Evolutionary conservation across 75 land plant genomes (phyloP).

Genomic region (Cryptomeria japonica): DNA sequence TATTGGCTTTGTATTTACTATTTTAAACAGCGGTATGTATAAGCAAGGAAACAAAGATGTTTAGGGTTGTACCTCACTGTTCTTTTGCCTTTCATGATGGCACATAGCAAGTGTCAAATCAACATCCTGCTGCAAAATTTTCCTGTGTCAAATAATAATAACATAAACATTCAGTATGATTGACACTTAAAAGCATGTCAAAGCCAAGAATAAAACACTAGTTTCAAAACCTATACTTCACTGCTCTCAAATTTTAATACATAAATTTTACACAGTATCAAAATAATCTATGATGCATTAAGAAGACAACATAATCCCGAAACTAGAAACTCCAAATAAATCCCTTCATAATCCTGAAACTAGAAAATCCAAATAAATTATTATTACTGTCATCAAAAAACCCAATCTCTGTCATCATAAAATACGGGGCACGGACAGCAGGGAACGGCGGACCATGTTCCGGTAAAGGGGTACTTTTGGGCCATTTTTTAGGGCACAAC

Average conservation of each 20-base stretch:
- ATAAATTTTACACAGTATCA: not conserved
- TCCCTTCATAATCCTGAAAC: not conserved
- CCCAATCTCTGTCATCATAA: not conserved
- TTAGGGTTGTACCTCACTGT: constrained; percentile 49
- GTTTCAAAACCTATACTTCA: not conserved
- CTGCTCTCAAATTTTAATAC: not conserved
- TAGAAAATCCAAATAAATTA: not conserved
- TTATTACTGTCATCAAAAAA: too few relatives aligned
- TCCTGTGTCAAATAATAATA: constrained; percentile 39
- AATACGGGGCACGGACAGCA: not conserved
- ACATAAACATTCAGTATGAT: not conserved
- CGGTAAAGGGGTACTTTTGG: too few relatives aligned
- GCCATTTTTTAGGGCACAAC: too few relatives aligned
- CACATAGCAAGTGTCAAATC: constrained; percentile 81
- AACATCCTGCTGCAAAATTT: constrained; percentile 80
- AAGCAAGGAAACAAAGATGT: not conserved
- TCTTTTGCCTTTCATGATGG: constrained; percentile 86
- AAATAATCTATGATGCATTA: not conserved
- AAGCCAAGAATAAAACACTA: not conserved
- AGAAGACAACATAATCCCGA: not conserved
- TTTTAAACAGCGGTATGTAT: not conserved
- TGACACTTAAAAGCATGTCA: not conserved
- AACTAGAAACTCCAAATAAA: not conserved
- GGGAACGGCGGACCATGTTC: too few relatives aligned
- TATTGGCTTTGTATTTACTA: not conserved